Conservation (phyloP, 1,284 basidiomycete genomes). For the Fomitopsis betulina region DNA sequence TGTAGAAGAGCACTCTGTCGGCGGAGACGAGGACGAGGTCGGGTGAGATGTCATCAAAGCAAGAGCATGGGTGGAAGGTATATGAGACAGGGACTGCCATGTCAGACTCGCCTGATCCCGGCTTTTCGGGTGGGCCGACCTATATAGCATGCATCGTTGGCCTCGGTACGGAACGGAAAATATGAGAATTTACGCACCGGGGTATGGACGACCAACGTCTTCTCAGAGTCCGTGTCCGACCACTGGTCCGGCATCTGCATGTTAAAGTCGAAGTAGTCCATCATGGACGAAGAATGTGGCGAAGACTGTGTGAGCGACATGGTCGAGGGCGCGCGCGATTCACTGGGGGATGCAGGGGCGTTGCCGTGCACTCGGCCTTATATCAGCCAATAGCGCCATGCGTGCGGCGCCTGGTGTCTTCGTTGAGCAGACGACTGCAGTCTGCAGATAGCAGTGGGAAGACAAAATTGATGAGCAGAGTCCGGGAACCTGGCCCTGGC, state of each 20-base stretch:
- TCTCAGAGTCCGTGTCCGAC: neutral
- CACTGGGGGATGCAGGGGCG: neutral
- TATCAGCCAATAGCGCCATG: too few relatives aligned
- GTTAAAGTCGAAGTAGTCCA: neutral
- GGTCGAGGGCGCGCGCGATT: too few relatives aligned
- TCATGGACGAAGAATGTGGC: neutral
- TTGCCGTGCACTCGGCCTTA: neutral
- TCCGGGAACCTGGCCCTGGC: neutral
- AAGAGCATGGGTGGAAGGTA: conserved; percentile 52
- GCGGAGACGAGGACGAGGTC: conserved; percentile 19
- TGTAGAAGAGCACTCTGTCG: conserved; percentile 24
- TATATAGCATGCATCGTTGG: neutral
- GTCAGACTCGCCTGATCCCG: conserved; percentile 5
- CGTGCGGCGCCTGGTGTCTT: neutral
- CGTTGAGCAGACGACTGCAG: neutral
- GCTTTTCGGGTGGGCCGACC: neutral
- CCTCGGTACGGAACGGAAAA: neutral
- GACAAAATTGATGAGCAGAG: neutral
- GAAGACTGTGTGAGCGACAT: too few relatives aligned
- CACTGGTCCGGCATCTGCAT: neutral
- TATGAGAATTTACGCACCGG: neutral
- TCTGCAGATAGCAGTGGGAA: too few relatives aligned
- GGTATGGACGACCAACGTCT: neutral
- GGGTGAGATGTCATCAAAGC: conserved; percentile 3
- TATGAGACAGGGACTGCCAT: conserved; percentile 66